A percentile compares a stretch with the other conserved stretches of the same genome.
Evolutionary conservation across 768 basidiomycete genomes (phyloP).

Genomic region (Tylopilus felleus): DNA sequence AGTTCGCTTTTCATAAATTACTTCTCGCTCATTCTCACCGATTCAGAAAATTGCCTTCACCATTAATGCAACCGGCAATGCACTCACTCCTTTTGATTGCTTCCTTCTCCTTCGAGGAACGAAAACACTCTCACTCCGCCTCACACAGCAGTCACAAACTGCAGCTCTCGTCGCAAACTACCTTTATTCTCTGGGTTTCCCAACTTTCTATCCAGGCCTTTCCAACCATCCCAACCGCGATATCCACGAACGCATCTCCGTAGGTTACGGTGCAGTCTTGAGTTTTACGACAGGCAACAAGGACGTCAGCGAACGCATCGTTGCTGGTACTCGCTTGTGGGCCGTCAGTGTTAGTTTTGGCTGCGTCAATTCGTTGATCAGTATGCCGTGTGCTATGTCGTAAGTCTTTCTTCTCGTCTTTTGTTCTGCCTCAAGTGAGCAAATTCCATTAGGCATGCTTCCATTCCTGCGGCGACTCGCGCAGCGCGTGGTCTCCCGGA

Average conservation of each 20-base stretch:
- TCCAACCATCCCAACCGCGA: conserved; percentile 76
- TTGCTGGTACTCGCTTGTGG: conserved; percentile 91
- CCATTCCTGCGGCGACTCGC: conserved; percentile 92
- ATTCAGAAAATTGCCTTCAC: conserved; percentile 80
- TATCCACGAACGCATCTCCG: conserved; percentile 87
- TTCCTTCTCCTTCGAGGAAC: conserved; percentile 94
- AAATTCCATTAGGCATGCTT: conserved; percentile 67
- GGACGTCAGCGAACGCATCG: conserved; percentile 84
- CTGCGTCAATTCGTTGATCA: conserved; percentile 95
- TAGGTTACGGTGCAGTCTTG: conserved; percentile 89
- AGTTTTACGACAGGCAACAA: conserved; percentile 95
- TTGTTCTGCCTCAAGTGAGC: not conserved
- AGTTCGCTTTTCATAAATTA: not conserved
- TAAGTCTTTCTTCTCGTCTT: conserved; percentile 45
- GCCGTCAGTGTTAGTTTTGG: conserved; percentile 98
- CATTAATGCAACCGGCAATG: conserved; percentile 93
- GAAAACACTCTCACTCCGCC: conserved; percentile 94
- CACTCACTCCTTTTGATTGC: conserved; percentile 90
- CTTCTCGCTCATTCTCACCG: not conserved
- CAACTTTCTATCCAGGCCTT: conserved; percentile 90
- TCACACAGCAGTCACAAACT: conserved; percentile 89
- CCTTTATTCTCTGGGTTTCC: conserved; percentile 81
- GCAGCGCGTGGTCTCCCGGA: conserved; percentile 98
- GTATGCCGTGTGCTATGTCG: conserved; percentile 99
- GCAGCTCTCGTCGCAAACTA: conserved; percentile 83